Conservation (phyloP, 768 basidiomycete genomes). For the Clathrus columnatus region DNA sequence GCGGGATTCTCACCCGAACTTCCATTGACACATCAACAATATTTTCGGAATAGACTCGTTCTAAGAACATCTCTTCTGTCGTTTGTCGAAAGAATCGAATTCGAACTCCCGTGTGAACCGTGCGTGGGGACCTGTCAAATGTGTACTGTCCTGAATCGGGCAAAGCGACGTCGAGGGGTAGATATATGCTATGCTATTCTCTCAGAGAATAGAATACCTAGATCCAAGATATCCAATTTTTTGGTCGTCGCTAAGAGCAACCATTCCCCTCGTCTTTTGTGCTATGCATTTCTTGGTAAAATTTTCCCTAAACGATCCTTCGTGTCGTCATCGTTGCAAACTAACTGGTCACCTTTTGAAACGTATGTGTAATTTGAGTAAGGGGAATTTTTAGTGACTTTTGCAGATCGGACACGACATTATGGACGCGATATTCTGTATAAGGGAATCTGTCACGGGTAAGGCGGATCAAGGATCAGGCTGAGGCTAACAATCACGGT, state of each 20-base stretch:
- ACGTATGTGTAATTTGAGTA: too few relatives aligned
- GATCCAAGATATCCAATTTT: neutral
- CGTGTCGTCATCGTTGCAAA: too few relatives aligned
- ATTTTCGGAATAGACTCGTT: neutral
- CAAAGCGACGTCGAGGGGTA: neutral
- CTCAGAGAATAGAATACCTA: neutral
- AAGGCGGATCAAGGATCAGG: neutral
- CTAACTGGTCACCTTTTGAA: too few relatives aligned
- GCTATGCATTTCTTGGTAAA: too few relatives aligned
- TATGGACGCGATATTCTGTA: too few relatives aligned
- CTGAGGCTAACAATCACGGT: neutral
- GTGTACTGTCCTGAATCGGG: too few relatives aligned
- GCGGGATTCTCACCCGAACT: neutral
- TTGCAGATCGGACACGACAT: too few relatives aligned
- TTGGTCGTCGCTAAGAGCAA: neutral
- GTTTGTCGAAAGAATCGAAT: too few relatives aligned
- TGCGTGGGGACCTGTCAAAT: too few relatives aligned
- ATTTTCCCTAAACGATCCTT: too few relatives aligned
- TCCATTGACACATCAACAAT: neutral
- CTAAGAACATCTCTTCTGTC: neutral
- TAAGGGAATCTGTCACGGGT: too few relatives aligned
- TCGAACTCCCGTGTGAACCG: neutral
- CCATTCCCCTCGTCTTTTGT: neutral
- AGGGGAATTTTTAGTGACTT: too few relatives aligned
- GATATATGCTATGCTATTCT: neutral